These are phyloP conservation scores for Pseudotsuga menziesii DNA, from an alignment of 75 land plant species.

Conservation along the genomic window DNA sequence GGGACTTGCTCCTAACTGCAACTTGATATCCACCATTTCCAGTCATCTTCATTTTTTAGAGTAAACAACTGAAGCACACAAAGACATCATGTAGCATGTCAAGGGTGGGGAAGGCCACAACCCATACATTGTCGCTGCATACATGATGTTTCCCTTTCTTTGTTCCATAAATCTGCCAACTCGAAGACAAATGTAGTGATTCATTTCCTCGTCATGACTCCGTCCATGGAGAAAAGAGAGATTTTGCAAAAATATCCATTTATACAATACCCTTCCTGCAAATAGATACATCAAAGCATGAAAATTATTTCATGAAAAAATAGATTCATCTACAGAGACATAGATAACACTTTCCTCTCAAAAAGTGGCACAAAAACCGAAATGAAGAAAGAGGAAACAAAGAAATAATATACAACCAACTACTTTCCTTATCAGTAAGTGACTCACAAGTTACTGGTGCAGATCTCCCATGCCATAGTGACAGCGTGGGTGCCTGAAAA, in stretches of 20 bases:
- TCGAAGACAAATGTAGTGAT: too few relatives aligned
- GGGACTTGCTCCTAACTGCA: neutral
- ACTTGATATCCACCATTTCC: neutral
- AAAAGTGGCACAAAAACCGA: neutral
- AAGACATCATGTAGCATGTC: too few relatives aligned
- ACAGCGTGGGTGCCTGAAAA: too few relatives aligned
- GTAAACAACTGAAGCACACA: too few relatives aligned
- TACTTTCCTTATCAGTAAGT: neutral
- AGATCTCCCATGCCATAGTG: too few relatives aligned
- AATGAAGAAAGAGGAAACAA: neutral
- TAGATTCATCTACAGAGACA: neutral
- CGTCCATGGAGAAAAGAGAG: neutral
- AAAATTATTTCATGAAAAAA: neutral
- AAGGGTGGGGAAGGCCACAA: too few relatives aligned
- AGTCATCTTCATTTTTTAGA: too few relatives aligned
- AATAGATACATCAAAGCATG: neutral
- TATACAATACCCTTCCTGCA: neutral
- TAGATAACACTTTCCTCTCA: neutral
- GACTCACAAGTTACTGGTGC: too few relatives aligned
- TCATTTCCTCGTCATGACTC: neutral
- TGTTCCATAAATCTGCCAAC: too few relatives aligned
- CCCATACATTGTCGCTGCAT: too few relatives aligned
- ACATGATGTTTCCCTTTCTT: too few relatives aligned
- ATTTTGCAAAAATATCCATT: neutral
- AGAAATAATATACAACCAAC: neutral